Evolutionary conservation across 345 rosid species (phyloP), one percentile per base, ranked within the genome.

Genomic region (Erucastrum elatum): DNA sequence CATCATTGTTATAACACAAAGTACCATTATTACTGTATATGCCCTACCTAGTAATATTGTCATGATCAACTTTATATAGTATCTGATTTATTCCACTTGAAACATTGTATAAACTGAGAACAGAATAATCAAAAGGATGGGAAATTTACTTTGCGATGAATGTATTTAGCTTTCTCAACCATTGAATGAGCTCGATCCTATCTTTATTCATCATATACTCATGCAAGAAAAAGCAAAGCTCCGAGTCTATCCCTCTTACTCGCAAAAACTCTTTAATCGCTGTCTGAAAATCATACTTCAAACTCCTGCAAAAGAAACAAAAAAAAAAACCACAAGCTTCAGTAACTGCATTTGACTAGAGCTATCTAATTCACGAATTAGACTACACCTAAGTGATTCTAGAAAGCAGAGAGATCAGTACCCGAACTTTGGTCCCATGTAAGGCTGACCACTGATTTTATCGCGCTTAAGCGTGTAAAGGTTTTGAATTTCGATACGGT

Each of bases 161-260:
- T 25, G 81, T 67, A 62, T 87, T 81, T 69, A 89, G 84, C 72
- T 82, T 88, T 76, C 72, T 71, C 83, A 87, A 80, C 98, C 96
- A 93, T 33, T 74, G 81, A 51, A 90, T 82, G 55, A 86, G 90
- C 78, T 91, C 94, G 72, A 85, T 87, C 82, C 87, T 85, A 84
- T 91, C 91, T 76, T 91, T 90, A 76, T 93, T 89, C 89, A 65
- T 75, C 89, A 89, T 85, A 83, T 86, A 91, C 29, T 87, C 87
- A 64, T 90, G 98, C 84, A 93, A 70, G 86, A 90, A 88, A 74
- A 69, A 76, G 71, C 87, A 85, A 60, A 93, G 91, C 70, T 86
- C 79, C 11, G 65, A 79, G 53, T 88, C 82, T 63, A 89, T 86
- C 67, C 96, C 97, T 74, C 98, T 85, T 34, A 64, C 88, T 63